Percentiles rank a stretch among this genome's conserved stretches.
These are phyloP conservation scores for Globisporangium polare DNA, from an alignment of 352 stramenopile genomes.

Conservation along the genomic window DNA sequence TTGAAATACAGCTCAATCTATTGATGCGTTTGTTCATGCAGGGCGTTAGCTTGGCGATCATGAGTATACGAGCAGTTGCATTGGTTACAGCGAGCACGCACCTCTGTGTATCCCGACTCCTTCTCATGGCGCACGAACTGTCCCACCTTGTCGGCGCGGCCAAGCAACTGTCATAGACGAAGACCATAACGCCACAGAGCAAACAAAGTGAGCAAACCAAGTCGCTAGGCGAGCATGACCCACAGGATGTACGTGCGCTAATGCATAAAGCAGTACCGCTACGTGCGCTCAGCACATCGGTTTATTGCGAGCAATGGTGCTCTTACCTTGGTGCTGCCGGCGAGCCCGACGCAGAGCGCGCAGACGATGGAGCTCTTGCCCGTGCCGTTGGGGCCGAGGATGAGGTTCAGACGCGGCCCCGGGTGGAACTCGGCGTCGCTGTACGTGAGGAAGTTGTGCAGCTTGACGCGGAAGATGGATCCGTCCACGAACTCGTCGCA, in stretches of 20 bases:
- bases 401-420: constrained; percentile 95
- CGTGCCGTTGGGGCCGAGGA: constrained; percentile 97
- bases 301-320: not conserved
- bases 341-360: constrained; percentile 96
- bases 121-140: constrained; percentile 90
- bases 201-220: not conserved
- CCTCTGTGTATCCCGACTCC: constrained; percentile 80
- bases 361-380: constrained; percentile 95
- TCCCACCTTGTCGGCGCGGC: constrained; percentile 91
- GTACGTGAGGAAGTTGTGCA: constrained; percentile 96
- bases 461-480: constrained; percentile 86
- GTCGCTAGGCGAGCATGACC: too few species aligned
- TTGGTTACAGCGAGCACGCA: not conserved
- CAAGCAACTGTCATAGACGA: constrained; percentile 65
- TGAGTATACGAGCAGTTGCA: not conserved
- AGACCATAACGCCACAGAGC: not conserved
- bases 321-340: constrained; percentile 88
- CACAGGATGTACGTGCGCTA: not conserved
- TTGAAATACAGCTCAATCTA: constrained; percentile 94
- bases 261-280: not conserved
- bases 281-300: not conserved
- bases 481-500: constrained; percentile 82
- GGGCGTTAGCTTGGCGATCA: not conserved
- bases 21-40: not conserved
- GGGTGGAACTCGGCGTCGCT: constrained; percentile 87